Conservation (phyloP, 2,329 filamentous ascomycete species). For the Monosporascus sp. region DNA sequence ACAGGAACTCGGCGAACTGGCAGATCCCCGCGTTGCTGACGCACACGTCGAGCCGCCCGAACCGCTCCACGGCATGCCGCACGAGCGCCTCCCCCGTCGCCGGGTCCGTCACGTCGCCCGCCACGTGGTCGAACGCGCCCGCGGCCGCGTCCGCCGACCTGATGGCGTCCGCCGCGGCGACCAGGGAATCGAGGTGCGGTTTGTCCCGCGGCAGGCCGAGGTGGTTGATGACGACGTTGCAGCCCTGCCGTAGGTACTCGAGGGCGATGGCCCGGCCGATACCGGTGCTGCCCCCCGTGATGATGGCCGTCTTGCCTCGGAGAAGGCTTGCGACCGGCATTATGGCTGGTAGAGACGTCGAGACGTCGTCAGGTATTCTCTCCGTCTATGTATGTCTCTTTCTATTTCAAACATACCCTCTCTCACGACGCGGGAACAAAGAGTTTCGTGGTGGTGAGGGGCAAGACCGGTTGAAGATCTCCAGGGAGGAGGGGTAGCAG, state of each 20-base stretch:
- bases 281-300: conserved; percentile 81
- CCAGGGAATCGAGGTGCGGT: conserved; percentile 47
- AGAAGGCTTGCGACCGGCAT: conserved; percentile 54
- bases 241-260: conserved; percentile 72
- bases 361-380: too few species aligned
- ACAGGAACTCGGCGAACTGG: conserved; percentile 80
- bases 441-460: too few species aligned
- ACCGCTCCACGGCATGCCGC: conserved; percentile 55
- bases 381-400: too few species aligned
- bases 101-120: conserved; percentile 73
- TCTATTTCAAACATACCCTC: too few species aligned
- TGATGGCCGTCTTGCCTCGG: conserved; percentile 71
- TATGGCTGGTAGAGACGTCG: neutral
- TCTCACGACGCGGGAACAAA: too few species aligned
- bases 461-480: too few species aligned
- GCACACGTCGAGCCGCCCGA: conserved; percentile 66
- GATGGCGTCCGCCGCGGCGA: conserved; percentile 46
- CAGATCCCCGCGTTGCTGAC: conserved; percentile 88
- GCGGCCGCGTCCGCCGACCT: conserved; percentile 37
- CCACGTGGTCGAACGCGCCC: conserved; percentile 59
- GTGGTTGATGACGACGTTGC: conserved; percentile 76
- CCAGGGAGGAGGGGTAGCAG: too few species aligned
- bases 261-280: conserved; percentile 83
- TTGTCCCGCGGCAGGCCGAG: conserved; percentile 54
- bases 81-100: conserved; percentile 68